These are phyloP conservation scores for Ustilago xerochloae DNA, from an alignment of 1,284 basidiomycete genomes.

Conservation along the genomic window DNA sequence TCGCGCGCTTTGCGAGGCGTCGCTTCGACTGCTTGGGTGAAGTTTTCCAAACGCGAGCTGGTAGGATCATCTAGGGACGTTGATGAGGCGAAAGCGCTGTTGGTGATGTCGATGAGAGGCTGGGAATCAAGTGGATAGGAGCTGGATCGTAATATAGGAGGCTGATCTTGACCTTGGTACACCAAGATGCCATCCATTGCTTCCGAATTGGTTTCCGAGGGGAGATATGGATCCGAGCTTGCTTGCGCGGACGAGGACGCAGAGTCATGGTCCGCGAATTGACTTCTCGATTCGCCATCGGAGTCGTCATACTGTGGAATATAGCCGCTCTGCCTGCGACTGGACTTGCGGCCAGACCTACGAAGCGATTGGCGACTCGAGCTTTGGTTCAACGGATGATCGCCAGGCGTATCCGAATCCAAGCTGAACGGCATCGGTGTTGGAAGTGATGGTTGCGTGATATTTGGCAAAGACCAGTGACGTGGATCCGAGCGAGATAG, in stretches of 20 bases:
- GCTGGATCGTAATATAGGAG: background rate
- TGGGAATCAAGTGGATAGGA: background rate
- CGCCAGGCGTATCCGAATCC: background rate
- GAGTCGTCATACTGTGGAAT: conserved; percentile 8
- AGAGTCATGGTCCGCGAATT: background rate
- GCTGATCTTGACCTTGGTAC: conserved; percentile 6
- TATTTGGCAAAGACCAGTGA: conserved; percentile 1
- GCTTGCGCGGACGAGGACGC: background rate
- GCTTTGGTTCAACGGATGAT: background rate
- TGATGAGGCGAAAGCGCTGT: background rate
- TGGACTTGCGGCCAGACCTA: conserved; percentile 39
- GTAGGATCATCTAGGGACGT: background rate
- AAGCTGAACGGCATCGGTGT: background rate
- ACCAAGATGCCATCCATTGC: conserved; percentile 31
- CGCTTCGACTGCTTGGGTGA: background rate
- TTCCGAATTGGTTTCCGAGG: conserved; percentile 36
- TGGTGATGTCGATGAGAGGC: conserved; percentile 33
- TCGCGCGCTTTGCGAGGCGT: conserved; percentile 21
- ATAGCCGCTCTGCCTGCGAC: conserved; percentile 44
- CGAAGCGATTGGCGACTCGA: conserved; percentile 5
- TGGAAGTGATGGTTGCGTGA: background rate
- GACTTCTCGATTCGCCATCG: background rate
- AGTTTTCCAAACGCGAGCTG: background rate
- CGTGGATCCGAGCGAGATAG: conserved; percentile 2
- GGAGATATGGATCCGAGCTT: conserved; percentile 29